Evolutionary conservation across 2,329 filamentous ascomycete genomes (phyloP), one percentile per base, ranked within the genome.

Genomic region (Scleromitrula shiraiana): DNA sequence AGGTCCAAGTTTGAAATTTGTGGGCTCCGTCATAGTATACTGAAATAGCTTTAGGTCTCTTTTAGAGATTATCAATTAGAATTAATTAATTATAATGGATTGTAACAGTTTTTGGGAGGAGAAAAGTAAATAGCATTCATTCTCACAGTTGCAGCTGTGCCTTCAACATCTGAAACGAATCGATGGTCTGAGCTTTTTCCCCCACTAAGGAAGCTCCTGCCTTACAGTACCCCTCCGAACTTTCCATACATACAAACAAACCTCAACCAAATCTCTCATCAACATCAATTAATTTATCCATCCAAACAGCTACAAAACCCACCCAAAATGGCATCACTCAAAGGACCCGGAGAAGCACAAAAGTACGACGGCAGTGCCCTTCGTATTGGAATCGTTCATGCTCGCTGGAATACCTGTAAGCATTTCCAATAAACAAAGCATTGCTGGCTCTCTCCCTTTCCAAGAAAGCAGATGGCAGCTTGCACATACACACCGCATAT

Each of bases 321-420:
- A 23, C 7, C 14, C 15, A 50, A 38, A 47, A 62, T 62, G 59
- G 46, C 59, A 51, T 56, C 60, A 43, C 53, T 64, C 57, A 84
- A 84, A 71, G 81, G 81, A 45, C 78, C 78, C 26, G 80, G 80
- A 54, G 72, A 74, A 61, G 70, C 75, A 26, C 74, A 80, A 64
- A 70, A 75, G 59, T 74, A 80, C 67, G 74, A 83, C 64, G 85
- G 86, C 67, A 80, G 80, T 61, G 74, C 73, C 62, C 79, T 98
- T 55, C 88, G 93, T 64, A 83, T 98, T 65, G 91, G 86, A 64
- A 97, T 98, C 64, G 79, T 98, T 50, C 93, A 97, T 71, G 91
- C 91, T 50, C 83, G 93, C 62, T 98, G 93, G 93, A 98, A 98
- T 72, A 60, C 58, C 19, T 56, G 62, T 62, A 55, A 44, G 49